These are phyloP conservation scores for Dimargaris verticillata DNA, from an alignment of 192 early-diverging fungal genomes.

Conservation along the genomic window DNA sequence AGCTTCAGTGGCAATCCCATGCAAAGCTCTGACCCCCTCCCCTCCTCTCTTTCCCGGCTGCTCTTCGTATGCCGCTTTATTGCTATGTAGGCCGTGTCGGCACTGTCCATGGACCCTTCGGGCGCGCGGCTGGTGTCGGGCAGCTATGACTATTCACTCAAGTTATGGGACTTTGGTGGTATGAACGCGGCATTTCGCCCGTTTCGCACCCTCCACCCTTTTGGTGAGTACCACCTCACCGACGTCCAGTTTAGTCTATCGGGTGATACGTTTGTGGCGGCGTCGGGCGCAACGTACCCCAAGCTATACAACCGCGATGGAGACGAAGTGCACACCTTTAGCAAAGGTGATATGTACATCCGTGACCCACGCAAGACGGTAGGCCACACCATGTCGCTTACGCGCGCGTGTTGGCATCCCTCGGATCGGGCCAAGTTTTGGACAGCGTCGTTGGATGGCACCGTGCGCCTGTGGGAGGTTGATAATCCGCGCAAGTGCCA, in stretches of 20 bases:
- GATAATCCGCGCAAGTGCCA: constrained; percentile 52
- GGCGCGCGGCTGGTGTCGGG: constrained; percentile 65
- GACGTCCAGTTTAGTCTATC: constrained; percentile 58
- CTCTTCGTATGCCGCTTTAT: too few relatives aligned
- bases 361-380: constrained; percentile 66
- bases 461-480: constrained; percentile 62
- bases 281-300: constrained; percentile 50
- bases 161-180: constrained; percentile 85
- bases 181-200: constrained; percentile 64
- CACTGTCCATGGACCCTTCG: constrained; percentile 66
- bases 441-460: constrained; percentile 67
- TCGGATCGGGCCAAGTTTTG: constrained; percentile 41
- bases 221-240: constrained; percentile 64
- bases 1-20: too few relatives aligned
- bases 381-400: constrained; percentile 74
- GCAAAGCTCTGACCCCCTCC: too few relatives aligned
- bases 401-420: constrained; percentile 68
- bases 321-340: constrained; percentile 45
- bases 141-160: constrained; percentile 61
- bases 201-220: constrained; percentile 64
- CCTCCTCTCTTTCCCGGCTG: too few relatives aligned
- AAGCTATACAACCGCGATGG: constrained; percentile 74
- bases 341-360: constrained; percentile 89
- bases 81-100: constrained; percentile 64
- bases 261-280: constrained; percentile 65